Conservation (phyloP, 2,329 filamentous ascomycete species). For the Fusarium zealandicum region DNA sequence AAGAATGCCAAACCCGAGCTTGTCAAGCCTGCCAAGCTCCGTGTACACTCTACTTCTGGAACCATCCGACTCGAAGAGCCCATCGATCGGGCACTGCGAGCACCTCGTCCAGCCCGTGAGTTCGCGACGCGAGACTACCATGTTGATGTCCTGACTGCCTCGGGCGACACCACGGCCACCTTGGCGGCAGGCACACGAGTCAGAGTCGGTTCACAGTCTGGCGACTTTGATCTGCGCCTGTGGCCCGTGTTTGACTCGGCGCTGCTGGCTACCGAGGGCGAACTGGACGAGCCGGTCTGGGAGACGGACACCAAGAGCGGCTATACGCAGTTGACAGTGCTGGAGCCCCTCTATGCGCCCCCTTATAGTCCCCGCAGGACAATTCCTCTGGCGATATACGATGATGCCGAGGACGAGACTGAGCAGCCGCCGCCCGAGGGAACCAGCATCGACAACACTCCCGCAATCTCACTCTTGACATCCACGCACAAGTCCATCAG, state of each 20-base stretch:
- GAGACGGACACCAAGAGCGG: slow-evolving; percentile 56
- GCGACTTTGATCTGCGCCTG: slow-evolving; percentile 50
- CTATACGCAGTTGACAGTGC: slow-evolving; percentile 46
- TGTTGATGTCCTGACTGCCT: slow-evolving; percentile 53
- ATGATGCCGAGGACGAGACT: slow-evolving; percentile 21
- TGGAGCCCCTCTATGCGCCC: slow-evolving; percentile 55
- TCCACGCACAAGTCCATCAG: slow-evolving; percentile 55
- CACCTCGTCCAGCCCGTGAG: slow-evolving; percentile 27
- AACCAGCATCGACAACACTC: slow-evolving; percentile 2
- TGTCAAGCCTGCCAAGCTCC: slow-evolving; percentile 51
- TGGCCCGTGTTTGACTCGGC: slow-evolving; percentile 52
- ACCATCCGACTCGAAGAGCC: slow-evolving; percentile 52
- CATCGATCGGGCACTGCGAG: slow-evolving; percentile 38
- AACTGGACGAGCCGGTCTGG: slow-evolving; percentile 41
- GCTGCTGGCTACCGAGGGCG: slow-evolving; percentile 11
- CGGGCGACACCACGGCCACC: slow-evolving; percentile 52
- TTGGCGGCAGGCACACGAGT: slow-evolving; percentile 51
- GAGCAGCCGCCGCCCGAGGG: slow-evolving; percentile 20
- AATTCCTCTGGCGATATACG: slow-evolving; percentile 10
- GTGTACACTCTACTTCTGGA: slow-evolving; percentile 54
- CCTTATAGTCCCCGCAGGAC: not conserved
- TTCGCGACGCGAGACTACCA: slow-evolving; percentile 58
- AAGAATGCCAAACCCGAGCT: slow-evolving; percentile 47
- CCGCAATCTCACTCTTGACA: slow-evolving; percentile 47
- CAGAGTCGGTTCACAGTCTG: slow-evolving; percentile 50